Conservation (phyloP, 192 early-diverging fungal species). For the Dissophora ornata region DNA sequence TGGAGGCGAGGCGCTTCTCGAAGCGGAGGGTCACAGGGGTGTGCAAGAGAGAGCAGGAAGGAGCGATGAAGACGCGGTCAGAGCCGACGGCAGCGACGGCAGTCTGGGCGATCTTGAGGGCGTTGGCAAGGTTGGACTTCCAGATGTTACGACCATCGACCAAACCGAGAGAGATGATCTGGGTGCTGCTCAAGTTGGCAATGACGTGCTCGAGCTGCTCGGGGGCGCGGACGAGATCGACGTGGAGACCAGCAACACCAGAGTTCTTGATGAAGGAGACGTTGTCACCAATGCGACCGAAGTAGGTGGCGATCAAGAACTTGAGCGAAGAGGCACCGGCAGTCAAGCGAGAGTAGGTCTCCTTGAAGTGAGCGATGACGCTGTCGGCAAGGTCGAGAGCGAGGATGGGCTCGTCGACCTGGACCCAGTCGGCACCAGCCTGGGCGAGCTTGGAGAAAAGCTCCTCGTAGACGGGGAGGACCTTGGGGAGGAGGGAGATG, state of each 20-base stretch:
- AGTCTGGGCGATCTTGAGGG: constrained; percentile 73
- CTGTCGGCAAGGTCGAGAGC: constrained; percentile 68
- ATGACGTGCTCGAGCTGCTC: constrained; percentile 83
- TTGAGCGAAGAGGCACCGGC: constrained; percentile 66
- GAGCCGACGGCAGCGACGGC: constrained; percentile 76
- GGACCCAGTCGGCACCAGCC: constrained; percentile 87
- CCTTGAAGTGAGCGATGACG: constrained; percentile 63
- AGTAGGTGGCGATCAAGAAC: constrained; percentile 93
- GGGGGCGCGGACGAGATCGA: constrained; percentile 90
- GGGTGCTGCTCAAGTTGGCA: constrained; percentile 63
- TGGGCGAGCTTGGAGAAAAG: constrained; percentile 78
- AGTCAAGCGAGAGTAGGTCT: constrained; percentile 73
- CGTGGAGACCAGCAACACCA: constrained; percentile 87
- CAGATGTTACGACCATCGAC: constrained; percentile 98
- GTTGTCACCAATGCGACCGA: constrained; percentile 86
- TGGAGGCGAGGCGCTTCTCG: constrained; percentile 75
- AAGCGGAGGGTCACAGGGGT: constrained; percentile 87
- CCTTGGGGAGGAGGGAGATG: constrained; percentile 76
- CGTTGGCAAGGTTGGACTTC: constrained; percentile 87
- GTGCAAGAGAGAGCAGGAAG: constrained; percentile 94
- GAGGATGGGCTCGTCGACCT: constrained; percentile 87
- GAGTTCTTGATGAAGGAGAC: constrained; percentile 74
- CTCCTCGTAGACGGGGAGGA: constrained; percentile 86
- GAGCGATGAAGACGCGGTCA: constrained; percentile 84
- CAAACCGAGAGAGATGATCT: constrained; percentile 92